Percentiles rank a stretch among this genome's conserved stretches.
Conservation (phyloP, 257 asterid species). For the Nemophila menziesii region DNA sequence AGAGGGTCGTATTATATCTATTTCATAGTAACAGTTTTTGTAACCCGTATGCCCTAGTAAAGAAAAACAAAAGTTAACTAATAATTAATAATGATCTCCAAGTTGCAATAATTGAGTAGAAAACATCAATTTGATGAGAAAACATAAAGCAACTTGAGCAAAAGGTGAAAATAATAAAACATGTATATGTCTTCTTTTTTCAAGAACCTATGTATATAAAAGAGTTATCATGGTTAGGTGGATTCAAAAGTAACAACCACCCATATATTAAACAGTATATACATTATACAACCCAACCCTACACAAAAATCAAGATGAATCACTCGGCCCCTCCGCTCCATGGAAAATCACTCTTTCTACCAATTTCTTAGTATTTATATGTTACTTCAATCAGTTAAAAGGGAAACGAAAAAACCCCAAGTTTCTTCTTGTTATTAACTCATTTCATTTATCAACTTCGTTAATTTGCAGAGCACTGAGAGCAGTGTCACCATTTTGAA, state of each 20-base stretch:
- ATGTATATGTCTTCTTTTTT: constrained; percentile 10
- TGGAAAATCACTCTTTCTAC: neutral
- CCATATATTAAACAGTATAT: constrained; percentile 3
- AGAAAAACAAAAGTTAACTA: no score
- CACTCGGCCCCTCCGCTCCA: neutral
- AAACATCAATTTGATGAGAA: neutral
- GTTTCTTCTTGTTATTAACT: no score
- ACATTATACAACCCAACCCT: constrained; percentile 6
- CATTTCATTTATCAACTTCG: neutral
- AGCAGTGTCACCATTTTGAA: neutral
- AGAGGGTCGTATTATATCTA: no score
- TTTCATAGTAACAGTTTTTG: neutral
- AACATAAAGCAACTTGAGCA: neutral
- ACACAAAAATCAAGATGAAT: constrained; percentile 4
- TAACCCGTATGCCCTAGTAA: neutral
- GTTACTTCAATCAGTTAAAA: no score
- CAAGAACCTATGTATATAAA: neutral
- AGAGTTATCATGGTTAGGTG: constrained; percentile 5
- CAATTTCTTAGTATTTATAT: neutral
- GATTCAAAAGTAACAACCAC: constrained; percentile 10
- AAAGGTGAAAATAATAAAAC: neutral
- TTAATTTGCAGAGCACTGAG: neutral
- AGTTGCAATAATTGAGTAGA: neutral
- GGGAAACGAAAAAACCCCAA: no score
- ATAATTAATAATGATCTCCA: neutral